Evolutionary conservation across 176 grass and related monocot genomes (phyloP).

Genomic region (Dactylis glomerata): DNA sequence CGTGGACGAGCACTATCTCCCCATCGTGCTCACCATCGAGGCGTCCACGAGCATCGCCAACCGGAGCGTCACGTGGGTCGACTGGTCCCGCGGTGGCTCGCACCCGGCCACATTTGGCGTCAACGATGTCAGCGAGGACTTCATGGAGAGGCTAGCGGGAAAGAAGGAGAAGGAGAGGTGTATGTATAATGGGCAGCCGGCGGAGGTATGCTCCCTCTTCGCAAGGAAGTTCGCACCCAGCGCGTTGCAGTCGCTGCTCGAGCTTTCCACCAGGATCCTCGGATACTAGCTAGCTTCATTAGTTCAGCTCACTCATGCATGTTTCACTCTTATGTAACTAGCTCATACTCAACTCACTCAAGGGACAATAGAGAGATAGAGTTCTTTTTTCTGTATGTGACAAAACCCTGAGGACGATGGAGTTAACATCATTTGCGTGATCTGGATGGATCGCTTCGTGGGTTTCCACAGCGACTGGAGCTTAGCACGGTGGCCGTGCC

Average conservation of each 20-base stretch:
- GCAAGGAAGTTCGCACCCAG: constrained; percentile 63
- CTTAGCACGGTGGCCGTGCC: no score
- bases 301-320: background rate
- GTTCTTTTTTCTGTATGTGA: background rate
- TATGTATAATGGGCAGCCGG: constrained; percentile 42
- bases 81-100: constrained; percentile 68
- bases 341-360: background rate
- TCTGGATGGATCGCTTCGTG: no score
- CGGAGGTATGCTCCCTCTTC: constrained; percentile 59
- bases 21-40: constrained; percentile 41
- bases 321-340: background rate
- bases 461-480: no score
- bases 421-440: background rate
- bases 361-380: background rate
- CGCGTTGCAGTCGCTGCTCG: constrained; percentile 38
- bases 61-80: constrained; percentile 56
- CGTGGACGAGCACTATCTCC: constrained; percentile 74
- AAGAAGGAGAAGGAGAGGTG: constrained; percentile 14
- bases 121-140: constrained; percentile 35
- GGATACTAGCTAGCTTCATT: constrained; percentile 31
- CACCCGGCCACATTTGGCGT: constrained; percentile 63
- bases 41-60: constrained; percentile 34
- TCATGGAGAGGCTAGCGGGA: background rate
- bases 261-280: constrained; percentile 39
- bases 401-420: background rate